Evolutionary conservation across 768 basidiomycete species (phyloP).

Genomic region (Sistotremastrum niveocremeum): DNA sequence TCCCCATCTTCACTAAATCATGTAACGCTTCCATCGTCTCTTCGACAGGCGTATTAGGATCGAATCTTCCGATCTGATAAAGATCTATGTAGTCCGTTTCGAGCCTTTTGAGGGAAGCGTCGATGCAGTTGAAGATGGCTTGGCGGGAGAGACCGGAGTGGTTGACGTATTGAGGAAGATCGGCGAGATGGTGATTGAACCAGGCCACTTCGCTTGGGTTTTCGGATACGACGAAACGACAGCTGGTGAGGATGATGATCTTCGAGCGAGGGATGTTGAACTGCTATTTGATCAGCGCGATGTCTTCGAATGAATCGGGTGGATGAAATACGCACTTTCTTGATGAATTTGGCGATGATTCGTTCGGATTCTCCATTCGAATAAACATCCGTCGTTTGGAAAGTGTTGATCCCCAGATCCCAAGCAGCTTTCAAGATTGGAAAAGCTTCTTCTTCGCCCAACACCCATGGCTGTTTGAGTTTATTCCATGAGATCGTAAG

Average conservation of each 20-base stretch:
- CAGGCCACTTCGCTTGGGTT: no score
- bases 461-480: constrained; percentile 1
- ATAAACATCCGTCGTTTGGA: constrained; percentile 8
- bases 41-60: constrained; percentile 14
- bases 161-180: constrained; percentile 7
- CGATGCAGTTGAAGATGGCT: constrained; percentile 11
- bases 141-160: constrained; percentile 7
- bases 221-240: constrained; percentile 8
- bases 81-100: constrained; percentile 12
- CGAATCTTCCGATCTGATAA: constrained; percentile 25
- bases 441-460: constrained; percentile 1
- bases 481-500: background rate
- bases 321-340: background rate
- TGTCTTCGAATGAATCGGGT: background rate
- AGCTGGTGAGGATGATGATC: constrained; percentile 5
- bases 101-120: constrained; percentile 11
- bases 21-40: constrained; percentile 30
- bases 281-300: background rate
- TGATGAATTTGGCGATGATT: constrained; percentile 5
- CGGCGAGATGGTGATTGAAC: background rate
- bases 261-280: constrained; percentile 7
- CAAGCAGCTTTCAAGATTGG: constrained; percentile 2
- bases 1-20: constrained; percentile 29
- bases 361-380: constrained; percentile 4
- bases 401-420: constrained; percentile 3